Percentiles rank a stretch among this genome's conserved stretches.
Conservation (phyloP, 129 eudicot genomes). For the Pseudognaphalium luteoalbum region DNA sequence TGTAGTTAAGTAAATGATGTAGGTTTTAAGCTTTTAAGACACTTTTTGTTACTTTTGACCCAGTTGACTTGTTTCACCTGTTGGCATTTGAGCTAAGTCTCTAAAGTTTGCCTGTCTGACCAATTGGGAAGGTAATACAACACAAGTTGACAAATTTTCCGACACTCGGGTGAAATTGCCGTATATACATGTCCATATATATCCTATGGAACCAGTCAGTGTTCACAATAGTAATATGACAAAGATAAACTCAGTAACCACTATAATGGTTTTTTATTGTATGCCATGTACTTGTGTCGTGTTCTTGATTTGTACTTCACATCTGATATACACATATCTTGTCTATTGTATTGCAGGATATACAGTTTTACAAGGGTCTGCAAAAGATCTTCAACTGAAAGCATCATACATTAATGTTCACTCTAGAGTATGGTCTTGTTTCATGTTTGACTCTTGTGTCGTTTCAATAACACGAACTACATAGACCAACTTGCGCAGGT, state of each 20-base stretch:
- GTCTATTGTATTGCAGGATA: conserved; percentile 59
- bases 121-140: too few species aligned
- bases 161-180: too few species aligned
- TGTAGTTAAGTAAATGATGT: too few species aligned
- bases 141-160: neutral
- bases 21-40: neutral
- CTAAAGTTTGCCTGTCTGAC: too few species aligned
- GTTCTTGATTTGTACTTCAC: neutral
- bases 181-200: too few species aligned
- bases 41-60: too few species aligned
- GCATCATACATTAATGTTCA: conserved; percentile 26
- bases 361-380: conserved; percentile 38
- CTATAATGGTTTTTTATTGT: neutral
- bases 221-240: too few species aligned
- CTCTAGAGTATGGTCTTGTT: neutral
- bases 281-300: neutral
- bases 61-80: too few species aligned
- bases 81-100: too few species aligned
- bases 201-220: too few species aligned
- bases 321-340: neutral
- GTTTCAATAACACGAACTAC: neutral
- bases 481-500: too few species aligned
- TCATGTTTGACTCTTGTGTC: neutral
- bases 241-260: too few species aligned
- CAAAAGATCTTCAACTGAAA: conserved; percentile 40